These are phyloP conservation scores for Ophiognomonia clavigignenti-juglandacearum DNA, from an alignment of 2,329 filamentous ascomycete genomes.

Conservation along the genomic window DNA sequence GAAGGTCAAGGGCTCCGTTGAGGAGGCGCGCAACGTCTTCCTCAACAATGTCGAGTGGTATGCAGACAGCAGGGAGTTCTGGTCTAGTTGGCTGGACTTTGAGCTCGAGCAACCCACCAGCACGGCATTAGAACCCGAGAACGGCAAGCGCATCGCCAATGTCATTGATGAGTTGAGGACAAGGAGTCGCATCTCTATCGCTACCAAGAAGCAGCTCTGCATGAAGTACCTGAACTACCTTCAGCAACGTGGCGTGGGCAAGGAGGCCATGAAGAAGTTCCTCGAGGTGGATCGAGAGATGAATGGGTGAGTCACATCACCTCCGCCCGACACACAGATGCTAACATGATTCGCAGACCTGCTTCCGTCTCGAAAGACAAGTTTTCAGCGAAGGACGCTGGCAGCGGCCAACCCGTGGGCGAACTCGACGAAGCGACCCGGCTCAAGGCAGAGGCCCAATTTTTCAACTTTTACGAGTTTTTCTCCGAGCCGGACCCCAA, in stretches of 20 bases:
- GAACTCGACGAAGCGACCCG: slow-evolving; percentile 48
- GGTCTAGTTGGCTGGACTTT: slow-evolving; percentile 83
- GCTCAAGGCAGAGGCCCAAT: slow-evolving; percentile 46
- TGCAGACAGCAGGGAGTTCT: slow-evolving; percentile 80
- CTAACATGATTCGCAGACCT: slow-evolving; percentile 32
- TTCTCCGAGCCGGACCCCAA: slow-evolving; percentile 41
- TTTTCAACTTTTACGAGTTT: slow-evolving; percentile 49
- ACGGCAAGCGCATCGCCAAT: slow-evolving; percentile 71
- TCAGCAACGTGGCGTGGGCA: slow-evolving; percentile 68
- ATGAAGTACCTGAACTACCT: slow-evolving; percentile 79
- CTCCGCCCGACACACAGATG: neutral
- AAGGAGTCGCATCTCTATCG: slow-evolving; percentile 64
- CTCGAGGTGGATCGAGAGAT: slow-evolving; percentile 78
- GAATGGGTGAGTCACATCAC: slow-evolving; percentile 60
- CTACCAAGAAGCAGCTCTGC: slow-evolving; percentile 69
- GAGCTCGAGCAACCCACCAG: slow-evolving; percentile 78
- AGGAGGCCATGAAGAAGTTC: slow-evolving; percentile 82
- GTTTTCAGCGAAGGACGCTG: slow-evolving; percentile 38
- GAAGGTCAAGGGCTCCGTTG: slow-evolving; percentile 76
- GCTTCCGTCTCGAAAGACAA: slow-evolving; percentile 38
- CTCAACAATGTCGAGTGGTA: slow-evolving; percentile 79
- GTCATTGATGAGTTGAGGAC: slow-evolving; percentile 71
- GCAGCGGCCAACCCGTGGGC: slow-evolving; percentile 34
- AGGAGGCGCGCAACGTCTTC: slow-evolving; percentile 81
- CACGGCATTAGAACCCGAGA: slow-evolving; percentile 56